A percentile compares a stretch with the other conserved stretches of the same genome.
Evolutionary conservation across 2,329 filamentous ascomycete genomes (phyloP).

Genomic region (Polychaeton citri): DNA sequence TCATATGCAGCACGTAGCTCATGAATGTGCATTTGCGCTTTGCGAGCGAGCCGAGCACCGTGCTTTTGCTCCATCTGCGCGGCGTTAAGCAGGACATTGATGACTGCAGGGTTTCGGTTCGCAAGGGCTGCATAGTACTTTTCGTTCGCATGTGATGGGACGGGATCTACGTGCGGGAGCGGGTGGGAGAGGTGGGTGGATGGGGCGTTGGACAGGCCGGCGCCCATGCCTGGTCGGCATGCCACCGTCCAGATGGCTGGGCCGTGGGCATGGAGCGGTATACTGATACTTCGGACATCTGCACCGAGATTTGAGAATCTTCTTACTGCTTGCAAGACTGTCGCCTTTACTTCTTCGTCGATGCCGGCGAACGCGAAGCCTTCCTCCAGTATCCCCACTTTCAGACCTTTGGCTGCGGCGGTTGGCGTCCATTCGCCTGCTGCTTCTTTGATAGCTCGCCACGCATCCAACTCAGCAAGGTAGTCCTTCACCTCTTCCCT

Average conservation of each 20-base stretch:
- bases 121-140: constrained; percentile 34
- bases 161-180: constrained; percentile 17
- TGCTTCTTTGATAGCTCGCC: constrained; percentile 13
- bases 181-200: constrained; percentile 18
- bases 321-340: constrained; percentile 24
- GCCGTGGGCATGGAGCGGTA: constrained; percentile 35
- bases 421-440: constrained; percentile 16
- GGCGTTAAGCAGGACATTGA: constrained; percentile 31
- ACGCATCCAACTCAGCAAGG: constrained; percentile 12
- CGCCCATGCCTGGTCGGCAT: constrained; percentile 18
- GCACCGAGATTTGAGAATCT: constrained; percentile 30
- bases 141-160: constrained; percentile 22
- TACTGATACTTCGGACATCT: constrained; percentile 30
- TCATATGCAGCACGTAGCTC: constrained; percentile 38
- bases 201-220: constrained; percentile 17
- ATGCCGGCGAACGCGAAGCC: constrained; percentile 27
- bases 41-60: constrained; percentile 24
- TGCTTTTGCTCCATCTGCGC: constrained; percentile 18
- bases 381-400: constrained; percentile 35
- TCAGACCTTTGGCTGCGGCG: constrained; percentile 26
- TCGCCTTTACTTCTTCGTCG: constrained; percentile 23
- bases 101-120: constrained; percentile 31
- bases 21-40: constrained; percentile 34
- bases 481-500: constrained; percentile 25
- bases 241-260: constrained; percentile 36